Evolutionary conservation across 2,329 filamentous ascomycete genomes (phyloP), one percentile per base, ranked within the genome.

Genomic region (Didymella sp.): DNA sequence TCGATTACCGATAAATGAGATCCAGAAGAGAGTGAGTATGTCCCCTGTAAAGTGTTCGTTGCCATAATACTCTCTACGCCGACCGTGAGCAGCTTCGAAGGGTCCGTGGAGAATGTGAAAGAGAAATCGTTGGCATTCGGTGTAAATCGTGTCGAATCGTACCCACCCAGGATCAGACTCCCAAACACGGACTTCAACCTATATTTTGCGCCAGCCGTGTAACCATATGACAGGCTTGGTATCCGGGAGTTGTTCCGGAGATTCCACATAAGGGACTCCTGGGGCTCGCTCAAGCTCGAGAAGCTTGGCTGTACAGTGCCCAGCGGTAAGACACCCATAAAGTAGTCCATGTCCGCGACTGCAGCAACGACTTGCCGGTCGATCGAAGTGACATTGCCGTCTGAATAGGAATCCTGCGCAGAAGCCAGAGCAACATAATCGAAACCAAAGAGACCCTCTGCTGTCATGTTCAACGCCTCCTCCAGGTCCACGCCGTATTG

Each of bases 101-200:
- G 66, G 28, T 74, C 67, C n/a, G 58, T 60, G 5, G 71, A 69
- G 31, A 71, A 78, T 58, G 57, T 68, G 41, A 68, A 77, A 0
- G 70, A 70, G 38, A 74, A 73, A 22, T 61, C 59, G 37, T 72
- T 70, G 4, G 57, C 52, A 37, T 70, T 69, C 4, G 68, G 50
- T 21, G 59, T 68, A 57, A 77, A 74, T n/a, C 77, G 73, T 0
- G 72, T 73, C 17, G 68, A 62, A 58, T 80, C 78, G 52, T 78
- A 80, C 6, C 78, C 78, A 15, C 78, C 78, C 4, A 80, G 58
- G 1, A 76, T 72, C 21, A 79, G 66, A 45, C 66, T 77, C 7
- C 72, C 74, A 33, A 70, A 68, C 0, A 72, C 70, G 1, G 68
- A 69, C 41, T 75, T 75, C 21, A 69, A 50, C 9, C 65, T 63